A percentile compares a stretch with the other conserved stretches of the same genome.
These are phyloP conservation scores for Byssoonygena ceratinophila DNA, from an alignment of 2,329 filamentous ascomycete genomes.

Conservation along the genomic window DNA sequence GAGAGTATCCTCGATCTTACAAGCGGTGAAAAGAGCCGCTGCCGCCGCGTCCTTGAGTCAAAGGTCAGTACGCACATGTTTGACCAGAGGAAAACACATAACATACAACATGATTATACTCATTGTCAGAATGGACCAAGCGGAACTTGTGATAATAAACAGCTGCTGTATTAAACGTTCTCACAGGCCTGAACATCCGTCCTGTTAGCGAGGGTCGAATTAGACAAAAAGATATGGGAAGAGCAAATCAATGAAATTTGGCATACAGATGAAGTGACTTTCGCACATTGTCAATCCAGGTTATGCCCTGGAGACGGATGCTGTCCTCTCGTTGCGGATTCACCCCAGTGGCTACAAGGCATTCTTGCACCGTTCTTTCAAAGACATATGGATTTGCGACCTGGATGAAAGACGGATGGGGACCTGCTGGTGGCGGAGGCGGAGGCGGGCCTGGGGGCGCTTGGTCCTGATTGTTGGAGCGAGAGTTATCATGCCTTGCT, in stretches of 20 bases:
- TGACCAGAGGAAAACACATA: not conserved
- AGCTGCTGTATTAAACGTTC: conserved; percentile 83
- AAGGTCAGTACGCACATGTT: conserved; percentile 6
- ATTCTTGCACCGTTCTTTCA: conserved; percentile 66
- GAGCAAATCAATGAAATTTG: conserved; percentile 3
- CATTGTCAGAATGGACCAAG: conserved; percentile 68
- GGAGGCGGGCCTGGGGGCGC: conserved; percentile 47
- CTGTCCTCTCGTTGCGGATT: conserved; percentile 70
- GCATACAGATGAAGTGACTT: conserved; percentile 66
- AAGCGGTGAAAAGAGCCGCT: conserved; percentile 80
- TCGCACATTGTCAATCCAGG: conserved; percentile 78
- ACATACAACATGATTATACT: conserved; percentile 60
- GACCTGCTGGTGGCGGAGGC: conserved; percentile 30
- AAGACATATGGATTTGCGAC: conserved; percentile 66
- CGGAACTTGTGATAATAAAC: conserved; percentile 92
- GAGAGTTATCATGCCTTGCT: conserved; percentile 10
- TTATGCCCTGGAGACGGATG: conserved; percentile 72
- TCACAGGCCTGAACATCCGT: conserved; percentile 55
- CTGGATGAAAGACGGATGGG: conserved; percentile 54
- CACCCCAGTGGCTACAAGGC: conserved; percentile 57
- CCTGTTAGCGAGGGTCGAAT: not conserved
- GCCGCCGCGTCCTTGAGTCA: conserved; percentile 63
- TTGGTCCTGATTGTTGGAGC: conserved; percentile 36
- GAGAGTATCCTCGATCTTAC: conserved; percentile 94
- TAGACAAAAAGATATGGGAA: not conserved